phyloP scores from a whole-genome alignment of 257 asterid species.

The Thymus quinquecostatus region DNA sequence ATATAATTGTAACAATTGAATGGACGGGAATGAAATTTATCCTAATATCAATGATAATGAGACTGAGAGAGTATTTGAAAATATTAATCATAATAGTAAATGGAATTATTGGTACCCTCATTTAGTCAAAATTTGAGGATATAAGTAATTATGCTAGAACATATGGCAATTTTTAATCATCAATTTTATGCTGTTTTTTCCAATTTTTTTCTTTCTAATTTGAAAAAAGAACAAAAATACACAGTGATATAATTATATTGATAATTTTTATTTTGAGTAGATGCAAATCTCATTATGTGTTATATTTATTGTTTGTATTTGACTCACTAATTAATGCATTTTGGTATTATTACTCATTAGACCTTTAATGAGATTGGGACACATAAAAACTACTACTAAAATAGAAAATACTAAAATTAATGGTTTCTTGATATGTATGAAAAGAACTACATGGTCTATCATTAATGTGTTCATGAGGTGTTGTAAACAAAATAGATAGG shows the following conservation, averaged over 20 bases:
- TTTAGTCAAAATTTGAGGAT: constrained; percentile 12
- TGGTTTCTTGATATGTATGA: background rate
- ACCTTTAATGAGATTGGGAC: background rate
- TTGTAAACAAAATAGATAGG: background rate
- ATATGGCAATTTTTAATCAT: background rate
- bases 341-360: background rate
- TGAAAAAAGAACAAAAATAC: too few relatives aligned
- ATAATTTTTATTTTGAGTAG: too few relatives aligned
- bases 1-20: too few relatives aligned
- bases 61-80: background rate
- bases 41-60: too few relatives aligned
- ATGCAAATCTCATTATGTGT: background rate
- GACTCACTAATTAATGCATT: background rate
- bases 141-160: constrained; percentile 7
- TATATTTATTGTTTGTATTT: background rate
- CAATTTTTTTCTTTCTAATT: background rate
- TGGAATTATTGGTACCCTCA: background rate
- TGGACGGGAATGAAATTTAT: too few relatives aligned
- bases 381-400: background rate
- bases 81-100: background rate
- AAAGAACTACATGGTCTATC: background rate
- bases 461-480: background rate
- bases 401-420: background rate
- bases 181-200: background rate
- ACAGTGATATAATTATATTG: too few relatives aligned